Evolutionary conservation across 345 rosid species (phyloP), one percentile per base, ranked within the genome.

Genomic region (Linum trigynum): DNA sequence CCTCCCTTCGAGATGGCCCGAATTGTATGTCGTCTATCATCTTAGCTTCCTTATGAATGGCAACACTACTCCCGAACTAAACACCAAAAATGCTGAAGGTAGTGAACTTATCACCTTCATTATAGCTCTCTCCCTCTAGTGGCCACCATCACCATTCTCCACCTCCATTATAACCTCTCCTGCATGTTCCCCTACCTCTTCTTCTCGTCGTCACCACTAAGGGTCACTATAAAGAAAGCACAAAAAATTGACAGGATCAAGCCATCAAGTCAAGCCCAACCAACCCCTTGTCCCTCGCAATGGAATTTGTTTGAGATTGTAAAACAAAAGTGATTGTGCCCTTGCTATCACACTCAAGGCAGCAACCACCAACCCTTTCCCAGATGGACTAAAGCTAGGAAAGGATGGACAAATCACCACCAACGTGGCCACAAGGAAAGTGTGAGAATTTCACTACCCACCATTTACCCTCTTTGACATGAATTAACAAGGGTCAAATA

Each of bases 31-130:
- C 72, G 37, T 77, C 65, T 12, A 83, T 77, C 59, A 85, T 65
- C 48, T 74, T 64, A 2, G 89, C 65, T 69, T 76, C 56, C 92
- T 78, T 62, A 85, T 65, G 66, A 89, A 85, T 0, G 89, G 89
- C 68, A 89, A 72, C 67, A 81, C 68, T 53, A 87, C 84, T 39
- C 89, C 98, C 32, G 85, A 63, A 71, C 85, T 23, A 64, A 88
- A 91, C n/a, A 88, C 78, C 38, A 88, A 72, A 66, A 86, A 71
- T 69, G 98, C 98, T 12, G 90, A 85, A 39, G 98, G 96, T 14
- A 88, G 76, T 38, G 72, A 76, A 43, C 61, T 65, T 42, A 85
- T 7, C 55, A 75, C 63, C 32, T 53, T 23, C 32, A 68, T 82
- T 63, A 23, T 23, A 23, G 32, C 32, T 23, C 32, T 23, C 40